Evolutionary conservation across 129 eudicot genomes (phyloP).

Genomic region (Deinandra increscens): DNA sequence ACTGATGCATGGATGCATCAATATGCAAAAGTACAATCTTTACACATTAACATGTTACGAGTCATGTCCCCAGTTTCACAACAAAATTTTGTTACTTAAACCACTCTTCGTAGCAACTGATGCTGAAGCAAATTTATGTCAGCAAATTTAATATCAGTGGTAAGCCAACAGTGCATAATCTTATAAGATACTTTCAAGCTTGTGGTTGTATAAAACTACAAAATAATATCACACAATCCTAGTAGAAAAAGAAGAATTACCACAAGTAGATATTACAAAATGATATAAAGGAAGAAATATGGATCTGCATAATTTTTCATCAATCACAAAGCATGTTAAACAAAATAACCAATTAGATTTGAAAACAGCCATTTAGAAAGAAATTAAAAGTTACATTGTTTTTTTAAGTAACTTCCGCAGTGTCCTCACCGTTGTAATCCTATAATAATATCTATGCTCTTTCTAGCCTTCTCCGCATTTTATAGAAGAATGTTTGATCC

Average conservation of each 20-base stretch:
- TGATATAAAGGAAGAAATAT: background rate
- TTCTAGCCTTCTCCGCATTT: background rate
- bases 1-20: background rate
- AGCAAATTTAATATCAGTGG: background rate
- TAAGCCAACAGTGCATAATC: constrained; percentile 12
- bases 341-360: background rate
- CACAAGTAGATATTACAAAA: background rate
- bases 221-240: background rate
- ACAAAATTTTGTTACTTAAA: constrained; percentile 13
- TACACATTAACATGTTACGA: background rate
- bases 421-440: constrained; percentile 9
- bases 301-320: background rate
- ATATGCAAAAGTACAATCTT: background rate
- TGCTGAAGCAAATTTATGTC: background rate
- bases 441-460: background rate
- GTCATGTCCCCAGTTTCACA: constrained; percentile 9
- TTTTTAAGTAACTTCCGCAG: background rate
- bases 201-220: background rate
- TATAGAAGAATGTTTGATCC: background rate
- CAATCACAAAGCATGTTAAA: constrained; percentile 4
- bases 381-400: background rate
- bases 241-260: background rate
- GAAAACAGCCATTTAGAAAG: background rate
- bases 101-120: constrained; percentile 6
- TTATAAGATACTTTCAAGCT: constrained; percentile 1